These are phyloP conservation scores for Prasinococcaceae sp. DNA, from an alignment of 139 green algal species.

Conservation along the genomic window DNA sequence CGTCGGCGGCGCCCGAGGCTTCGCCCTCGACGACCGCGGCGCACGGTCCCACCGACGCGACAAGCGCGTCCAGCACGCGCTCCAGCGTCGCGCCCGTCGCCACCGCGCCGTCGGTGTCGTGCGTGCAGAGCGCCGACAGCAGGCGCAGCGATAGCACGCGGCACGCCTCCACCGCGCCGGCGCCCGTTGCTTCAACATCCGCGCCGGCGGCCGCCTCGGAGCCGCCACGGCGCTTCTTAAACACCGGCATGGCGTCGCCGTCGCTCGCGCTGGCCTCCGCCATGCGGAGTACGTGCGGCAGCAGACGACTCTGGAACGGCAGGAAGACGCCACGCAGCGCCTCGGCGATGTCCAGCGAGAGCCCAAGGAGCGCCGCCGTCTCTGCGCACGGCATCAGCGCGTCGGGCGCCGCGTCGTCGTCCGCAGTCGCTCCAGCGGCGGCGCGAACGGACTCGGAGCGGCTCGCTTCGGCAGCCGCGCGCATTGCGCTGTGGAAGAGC, in stretches of 20 bases:
- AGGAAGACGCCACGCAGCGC: slow-evolving; percentile 2
- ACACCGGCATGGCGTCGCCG: not conserved
- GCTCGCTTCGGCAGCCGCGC: too few relatives aligned
- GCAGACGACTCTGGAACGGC: not conserved
- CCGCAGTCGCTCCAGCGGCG: too few relatives aligned
- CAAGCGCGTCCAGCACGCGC: slow-evolving; percentile 1
- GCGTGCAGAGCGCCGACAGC: not conserved
- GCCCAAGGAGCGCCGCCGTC: slow-evolving; percentile 7
- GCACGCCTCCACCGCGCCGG: slow-evolving; percentile 1
- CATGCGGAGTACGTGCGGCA: not conserved
- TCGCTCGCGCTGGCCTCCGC: not conserved
- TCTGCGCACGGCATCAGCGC: too few relatives aligned
- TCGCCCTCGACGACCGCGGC: not conserved
- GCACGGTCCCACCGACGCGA: not conserved
- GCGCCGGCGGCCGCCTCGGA: not conserved
- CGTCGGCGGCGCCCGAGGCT: not conserved
- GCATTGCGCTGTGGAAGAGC: too few relatives aligned
- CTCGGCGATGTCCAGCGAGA: not conserved
- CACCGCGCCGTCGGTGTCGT: not conserved
- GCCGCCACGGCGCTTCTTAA: slow-evolving; percentile 9
- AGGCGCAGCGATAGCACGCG: slow-evolving; percentile 1
- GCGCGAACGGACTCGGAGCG: too few relatives aligned
- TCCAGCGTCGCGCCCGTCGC: not conserved
- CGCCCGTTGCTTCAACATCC: not conserved
- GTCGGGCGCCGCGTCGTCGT: too few relatives aligned